Base-by-base conservation (phyloP, 768 basidiomycete genomes). In the Russula griseocarnosa region DNA sequence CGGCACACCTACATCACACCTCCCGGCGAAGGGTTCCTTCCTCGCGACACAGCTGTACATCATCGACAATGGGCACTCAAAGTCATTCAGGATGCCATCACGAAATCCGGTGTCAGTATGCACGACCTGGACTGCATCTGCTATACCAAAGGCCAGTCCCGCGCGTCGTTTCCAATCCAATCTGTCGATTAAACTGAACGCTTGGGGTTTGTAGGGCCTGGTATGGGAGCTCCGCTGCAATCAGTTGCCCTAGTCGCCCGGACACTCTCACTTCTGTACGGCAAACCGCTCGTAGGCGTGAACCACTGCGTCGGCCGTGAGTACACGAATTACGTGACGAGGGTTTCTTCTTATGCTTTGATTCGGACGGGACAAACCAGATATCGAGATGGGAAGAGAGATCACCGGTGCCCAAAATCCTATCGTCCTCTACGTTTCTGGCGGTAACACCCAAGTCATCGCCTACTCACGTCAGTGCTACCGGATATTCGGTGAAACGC, bases 1-100 rank as follows among this genome's bases (percentile, higher is more conserved):
- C 84, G 97, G 67, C 97, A 98, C 71, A 99, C 97, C n/a, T 98
- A 98, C 74, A 91, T 98, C 69, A 98, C 97, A 2, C 97, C 97
- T 6, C 93, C 96, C 3, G 97, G 97, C 2, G 94, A 98, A 77
- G 97, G 97, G 0, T 99, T 99, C 72, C 85, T 96, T 56, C 97
- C 97, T 13, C 81, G 90, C 58, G 95, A 98, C 72, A 99, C 97
- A 16, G 97, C 97, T 2, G 80, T 89, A 61, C 97, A 98, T 71
- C 97, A 99, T 77, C 86, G 95, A 51, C 84, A 97, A 74, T 98
- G 97, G 97, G 85, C 83, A 1, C 76, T 92, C 60, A 82, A 82
- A 60, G 87, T 99, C 18, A 87, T 98, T 68, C 82, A 85, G 54
- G 84, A 90, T 69, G 88, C 90, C 24, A 71, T 97, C 32, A 75